Base-by-base conservation (phyloP, 208 protist species). In the Endotrypanum monterogeii region DNA sequence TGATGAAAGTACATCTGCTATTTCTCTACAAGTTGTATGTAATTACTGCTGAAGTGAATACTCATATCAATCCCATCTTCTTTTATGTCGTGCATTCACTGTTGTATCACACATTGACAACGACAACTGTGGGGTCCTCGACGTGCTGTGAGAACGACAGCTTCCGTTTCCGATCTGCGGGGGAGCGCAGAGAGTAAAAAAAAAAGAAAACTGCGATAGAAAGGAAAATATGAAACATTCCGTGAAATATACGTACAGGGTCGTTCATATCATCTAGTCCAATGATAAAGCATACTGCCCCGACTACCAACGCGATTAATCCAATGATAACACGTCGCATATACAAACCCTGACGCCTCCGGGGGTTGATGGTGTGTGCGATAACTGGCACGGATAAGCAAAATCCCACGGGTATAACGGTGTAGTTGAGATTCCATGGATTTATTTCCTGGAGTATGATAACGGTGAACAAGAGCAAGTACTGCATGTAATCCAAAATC, bases 211-310 rank as follows among this genome's bases (percentile, higher is more conserved):
- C 78, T 11, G 67, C 61, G 3, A 88, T 61, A 37, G 85, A 88
- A 3, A 71, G 78, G 61, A 84, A 80, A 25, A 94, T 70, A 62
- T 95, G 90, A 75, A 88, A 95, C 46, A 89, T n/a, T 16, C 88
- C 87, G 75, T 96, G 90, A 48, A 85, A 94, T 12, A 96, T 78
- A 48, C 90, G 87, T 23, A 78, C 83, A 0, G 86, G 82, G 71
- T 93, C 90, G 25, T 81, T 72, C 23, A 67, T 25, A 41, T 94
- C 90, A 69, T 95, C 78, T 0, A 93, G 75, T 1, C 92, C 92
- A 0, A 83, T 48, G 28, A 82, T 69, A 72, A 94, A 96, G 69
- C 78, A 92, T 30, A 70, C 39, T 25, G 73, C 52, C 4, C 65
- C 79, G 9, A 90, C 1, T 1, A 57, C 72, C n/a, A 85, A 72